A percentile compares a stretch with the other conserved stretches of the same genome.
Conservation (phyloP, 2,329 filamentous ascomycete species). For the Fusarium pilosicola region DNA sequence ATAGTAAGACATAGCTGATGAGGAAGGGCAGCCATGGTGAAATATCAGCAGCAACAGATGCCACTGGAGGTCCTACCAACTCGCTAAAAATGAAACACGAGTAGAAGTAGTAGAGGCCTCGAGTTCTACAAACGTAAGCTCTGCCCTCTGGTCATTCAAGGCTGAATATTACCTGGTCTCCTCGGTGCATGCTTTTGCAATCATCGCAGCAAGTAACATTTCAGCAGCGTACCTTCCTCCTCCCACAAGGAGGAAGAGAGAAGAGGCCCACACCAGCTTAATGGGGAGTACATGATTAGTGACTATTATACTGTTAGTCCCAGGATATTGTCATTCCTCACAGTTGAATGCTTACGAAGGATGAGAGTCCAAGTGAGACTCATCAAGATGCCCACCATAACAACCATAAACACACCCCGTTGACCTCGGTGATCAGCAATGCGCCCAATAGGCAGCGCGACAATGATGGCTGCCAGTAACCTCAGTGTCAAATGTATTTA, state of each 20-base stretch:
- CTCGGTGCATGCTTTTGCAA: background rate
- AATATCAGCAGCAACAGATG: background rate
- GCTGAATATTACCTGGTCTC: background rate
- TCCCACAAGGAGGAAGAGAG: background rate
- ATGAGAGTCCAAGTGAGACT: background rate
- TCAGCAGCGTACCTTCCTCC: background rate
- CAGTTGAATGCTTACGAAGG: background rate
- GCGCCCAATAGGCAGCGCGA: background rate
- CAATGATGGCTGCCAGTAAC: background rate
- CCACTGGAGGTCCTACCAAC: too few relatives aligned
- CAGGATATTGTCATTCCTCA: fast-evolving
- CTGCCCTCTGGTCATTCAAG: too few relatives aligned
- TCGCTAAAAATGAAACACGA: background rate
- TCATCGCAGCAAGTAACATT: background rate
- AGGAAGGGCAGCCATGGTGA: background rate
- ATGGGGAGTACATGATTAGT: too few relatives aligned
- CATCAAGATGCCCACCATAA: background rate
- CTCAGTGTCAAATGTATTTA: too few relatives aligned
- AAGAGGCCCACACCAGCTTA: background rate
- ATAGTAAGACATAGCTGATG: background rate
- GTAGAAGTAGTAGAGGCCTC: background rate
- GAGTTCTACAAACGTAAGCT: background rate
- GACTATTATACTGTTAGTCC: too few relatives aligned
- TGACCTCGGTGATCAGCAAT: background rate
- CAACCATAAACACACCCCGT: background rate